Conservation (phyloP, 345 rosid genomes). For the Brassica rapa region DNA sequence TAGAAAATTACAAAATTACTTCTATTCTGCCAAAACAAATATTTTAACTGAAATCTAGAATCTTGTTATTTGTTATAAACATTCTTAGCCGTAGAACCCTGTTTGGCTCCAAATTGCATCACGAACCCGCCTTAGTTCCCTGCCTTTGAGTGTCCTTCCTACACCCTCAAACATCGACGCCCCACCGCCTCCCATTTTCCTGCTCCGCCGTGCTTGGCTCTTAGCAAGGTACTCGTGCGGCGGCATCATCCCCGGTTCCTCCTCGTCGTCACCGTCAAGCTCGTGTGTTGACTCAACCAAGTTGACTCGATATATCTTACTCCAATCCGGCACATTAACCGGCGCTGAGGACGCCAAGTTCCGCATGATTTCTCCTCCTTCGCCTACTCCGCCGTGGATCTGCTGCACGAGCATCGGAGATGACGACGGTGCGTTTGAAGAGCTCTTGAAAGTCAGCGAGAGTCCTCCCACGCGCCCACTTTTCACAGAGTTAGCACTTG, state of each 20-base stretch:
- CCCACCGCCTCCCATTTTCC: conserved; percentile 41
- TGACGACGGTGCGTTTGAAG: conserved; percentile 34
- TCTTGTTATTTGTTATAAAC: background rate
- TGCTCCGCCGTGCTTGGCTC: conserved; percentile 55
- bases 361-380: conserved; percentile 29
- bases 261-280: conserved; percentile 56
- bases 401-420: conserved; percentile 71
- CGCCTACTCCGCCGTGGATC: conserved; percentile 44
- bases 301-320: conserved; percentile 71
- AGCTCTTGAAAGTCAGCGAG: conserved; percentile 62
- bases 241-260: conserved; percentile 63
- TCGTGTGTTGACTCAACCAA: conserved; percentile 77
- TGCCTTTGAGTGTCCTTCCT: conserved; percentile 90
- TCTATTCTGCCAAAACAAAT: conserved; percentile 32
- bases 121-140: conserved; percentile 89
- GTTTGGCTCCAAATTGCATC: conserved; percentile 97
- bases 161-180: conserved; percentile 86
- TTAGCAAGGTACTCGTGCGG: conserved; percentile 94
- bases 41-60: conserved; percentile 22
- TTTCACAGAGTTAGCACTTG: conserved; percentile 31
- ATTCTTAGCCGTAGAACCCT: conserved; percentile 64
- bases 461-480: conserved; percentile 59
- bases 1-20: conserved; percentile 27
- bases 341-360: conserved; percentile 65
- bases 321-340: conserved; percentile 92